A percentile compares a stretch with the other conserved stretches of the same genome.
phyloP scores from a whole-genome alignment of 768 basidiomycete genomes.

The Cystofilobasidium ferigula region DNA sequence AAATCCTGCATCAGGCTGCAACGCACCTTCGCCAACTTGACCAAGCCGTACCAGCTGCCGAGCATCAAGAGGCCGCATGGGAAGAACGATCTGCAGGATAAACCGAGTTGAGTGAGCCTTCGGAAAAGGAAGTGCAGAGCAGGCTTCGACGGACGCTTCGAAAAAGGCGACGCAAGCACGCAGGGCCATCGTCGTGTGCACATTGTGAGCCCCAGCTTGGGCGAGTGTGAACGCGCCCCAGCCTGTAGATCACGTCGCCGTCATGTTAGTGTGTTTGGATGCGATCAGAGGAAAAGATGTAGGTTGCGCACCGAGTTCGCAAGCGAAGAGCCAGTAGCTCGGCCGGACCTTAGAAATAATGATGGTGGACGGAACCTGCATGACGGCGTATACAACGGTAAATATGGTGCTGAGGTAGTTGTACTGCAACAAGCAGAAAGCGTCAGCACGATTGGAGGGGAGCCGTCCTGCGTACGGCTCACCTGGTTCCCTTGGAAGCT shows the following conservation, averaged over 20 bases:
- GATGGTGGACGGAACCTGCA: slow-evolving; percentile 1
- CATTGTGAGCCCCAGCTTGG: slow-evolving; percentile 3
- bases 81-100: background rate
- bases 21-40: background rate
- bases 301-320: slow-evolving; percentile 9
- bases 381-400: slow-evolving; percentile 1
- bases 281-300: background rate
- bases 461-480: background rate
- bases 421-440: background rate
- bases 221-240: background rate
- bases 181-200: background rate
- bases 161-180: background rate
- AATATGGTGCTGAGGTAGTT: background rate
- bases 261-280: background rate
- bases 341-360: slow-evolving; percentile 20
- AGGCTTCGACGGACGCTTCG: background rate
- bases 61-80: background rate
- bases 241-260: background rate
- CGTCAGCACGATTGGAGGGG: background rate
- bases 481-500: background rate
- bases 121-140: no score
- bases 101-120: no score
- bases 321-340: slow-evolving; percentile 27
- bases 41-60: background rate
- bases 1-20: no score